A percentile compares a stretch with the other conserved stretches of the same genome.
Evolutionary conservation across 78 protist genomes (phyloP).

Genomic region (Planoprotostelium fungivorum): DNA sequence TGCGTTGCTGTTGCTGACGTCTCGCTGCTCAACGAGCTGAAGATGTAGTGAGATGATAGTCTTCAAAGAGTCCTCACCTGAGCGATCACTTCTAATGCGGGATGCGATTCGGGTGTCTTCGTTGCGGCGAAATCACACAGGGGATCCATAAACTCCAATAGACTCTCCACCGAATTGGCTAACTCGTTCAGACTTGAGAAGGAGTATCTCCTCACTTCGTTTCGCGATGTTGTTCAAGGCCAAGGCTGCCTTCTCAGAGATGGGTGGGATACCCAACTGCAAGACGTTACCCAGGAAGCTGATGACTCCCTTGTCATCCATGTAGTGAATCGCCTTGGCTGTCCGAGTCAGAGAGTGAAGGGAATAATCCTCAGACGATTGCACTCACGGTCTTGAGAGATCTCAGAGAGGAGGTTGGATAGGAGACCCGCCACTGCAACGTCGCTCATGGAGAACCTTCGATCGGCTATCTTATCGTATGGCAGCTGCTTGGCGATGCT

Average conservation of each 20-base stretch:
- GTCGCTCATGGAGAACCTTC: not conserved
- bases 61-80: not conserved
- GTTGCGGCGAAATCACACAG: not conserved
- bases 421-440: not conserved
- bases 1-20: not conserved
- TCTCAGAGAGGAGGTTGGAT: not conserved
- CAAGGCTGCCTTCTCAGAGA: too few species aligned
- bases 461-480: not conserved
- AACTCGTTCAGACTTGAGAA: too few species aligned
- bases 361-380: too few species aligned
- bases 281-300: too few species aligned
- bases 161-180: not conserved
- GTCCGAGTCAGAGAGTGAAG: too few species aligned
- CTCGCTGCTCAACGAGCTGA: not conserved
- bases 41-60: not conserved
- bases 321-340: too few species aligned
- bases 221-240: too few species aligned
- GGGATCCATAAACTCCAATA: not conserved
- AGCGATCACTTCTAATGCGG: not conserved
- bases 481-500: not conserved
- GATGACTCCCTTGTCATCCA: too few species aligned
- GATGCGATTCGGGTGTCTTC: not conserved
- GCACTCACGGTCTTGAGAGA: not conserved
- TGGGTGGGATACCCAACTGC: too few species aligned
- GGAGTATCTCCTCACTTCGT: too few species aligned